These are phyloP conservation scores for Trapa incisa DNA, from an alignment of 345 rosid species.

Conservation along the genomic window DNA sequence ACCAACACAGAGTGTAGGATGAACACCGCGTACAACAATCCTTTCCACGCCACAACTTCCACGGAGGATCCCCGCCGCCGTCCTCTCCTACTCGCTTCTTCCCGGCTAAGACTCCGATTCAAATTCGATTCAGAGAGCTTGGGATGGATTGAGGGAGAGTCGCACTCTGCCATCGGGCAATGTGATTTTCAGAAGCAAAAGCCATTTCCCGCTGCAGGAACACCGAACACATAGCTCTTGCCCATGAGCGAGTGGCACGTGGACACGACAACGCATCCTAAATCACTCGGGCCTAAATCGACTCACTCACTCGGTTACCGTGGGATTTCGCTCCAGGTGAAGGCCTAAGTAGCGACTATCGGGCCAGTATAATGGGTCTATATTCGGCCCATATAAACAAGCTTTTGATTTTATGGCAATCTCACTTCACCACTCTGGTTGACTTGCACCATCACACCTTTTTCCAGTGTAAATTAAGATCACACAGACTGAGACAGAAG, in stretches of 20 bases:
- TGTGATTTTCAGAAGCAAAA: neutral
- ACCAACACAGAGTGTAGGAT: constrained; percentile 63
- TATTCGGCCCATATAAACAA: too few species aligned
- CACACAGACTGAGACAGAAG: too few species aligned
- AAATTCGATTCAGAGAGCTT: neutral
- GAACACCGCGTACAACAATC: constrained; percentile 39
- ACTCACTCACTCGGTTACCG: neutral
- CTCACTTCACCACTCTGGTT: too few species aligned
- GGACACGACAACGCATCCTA: constrained; percentile 1
- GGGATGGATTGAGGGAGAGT: neutral
- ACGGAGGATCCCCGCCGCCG: constrained; percentile 18
- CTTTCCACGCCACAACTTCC: constrained; percentile 75
- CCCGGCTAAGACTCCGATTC: neutral
- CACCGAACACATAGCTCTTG: constrained; percentile 41
- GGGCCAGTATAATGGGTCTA: too few species aligned
- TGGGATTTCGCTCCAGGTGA: constrained; percentile 14
- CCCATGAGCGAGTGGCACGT: constrained; percentile 40
- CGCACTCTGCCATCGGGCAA: too few species aligned
- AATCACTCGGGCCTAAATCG: neutral
- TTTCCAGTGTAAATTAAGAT: too few species aligned
- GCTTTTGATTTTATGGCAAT: too few species aligned
- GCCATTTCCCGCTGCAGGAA: neutral
- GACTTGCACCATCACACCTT: too few species aligned
- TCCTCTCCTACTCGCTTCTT: constrained; percentile 4
- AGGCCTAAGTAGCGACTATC: too few species aligned